Conservation (phyloP, 23 red algal species). For the Cyanidioschyzon merolae region DNA sequence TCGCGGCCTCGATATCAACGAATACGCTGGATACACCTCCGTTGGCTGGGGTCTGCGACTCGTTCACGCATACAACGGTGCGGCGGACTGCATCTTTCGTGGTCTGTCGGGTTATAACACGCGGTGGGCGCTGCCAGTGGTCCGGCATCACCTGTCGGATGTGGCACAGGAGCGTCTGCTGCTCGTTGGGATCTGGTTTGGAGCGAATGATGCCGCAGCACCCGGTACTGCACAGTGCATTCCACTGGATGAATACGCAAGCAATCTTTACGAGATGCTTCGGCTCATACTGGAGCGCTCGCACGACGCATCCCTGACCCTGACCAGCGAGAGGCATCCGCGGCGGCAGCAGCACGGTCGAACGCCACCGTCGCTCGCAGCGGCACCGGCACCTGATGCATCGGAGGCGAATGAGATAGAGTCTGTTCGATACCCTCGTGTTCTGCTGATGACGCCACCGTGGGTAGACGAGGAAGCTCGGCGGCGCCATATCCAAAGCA, state of each 20-base stretch:
- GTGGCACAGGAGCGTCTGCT: neutral
- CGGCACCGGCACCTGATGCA: neutral
- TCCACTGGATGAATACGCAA: constrained; percentile 18
- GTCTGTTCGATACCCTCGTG: neutral
- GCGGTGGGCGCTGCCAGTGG: constrained; percentile 24
- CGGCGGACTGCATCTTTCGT: constrained; percentile 21
- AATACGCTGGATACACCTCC: neutral
- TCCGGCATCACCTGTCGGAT: constrained; percentile 8
- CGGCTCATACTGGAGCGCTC: neutral
- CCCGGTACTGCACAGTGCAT: constrained; percentile 18
- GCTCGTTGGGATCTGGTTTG: constrained; percentile 23
- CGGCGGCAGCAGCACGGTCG: neutral
- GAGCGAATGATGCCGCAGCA: constrained; percentile 22
- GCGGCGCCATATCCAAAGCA: neutral
- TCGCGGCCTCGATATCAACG: neutral
- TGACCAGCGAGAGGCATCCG: neutral
- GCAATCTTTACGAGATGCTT: constrained; percentile 27
- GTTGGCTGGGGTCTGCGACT: neutral
- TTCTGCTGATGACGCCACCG: constrained; percentile 5
- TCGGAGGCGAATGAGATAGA: neutral
- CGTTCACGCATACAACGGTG: neutral
- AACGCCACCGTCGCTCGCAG: too few relatives aligned
- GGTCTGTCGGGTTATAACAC: constrained; percentile 29
- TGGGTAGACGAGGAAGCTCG: neutral
- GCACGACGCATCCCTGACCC: neutral